These are phyloP conservation scores for Phaseolus lunatus DNA, from an alignment of 306 rosid species.

Conservation along the genomic window DNA sequence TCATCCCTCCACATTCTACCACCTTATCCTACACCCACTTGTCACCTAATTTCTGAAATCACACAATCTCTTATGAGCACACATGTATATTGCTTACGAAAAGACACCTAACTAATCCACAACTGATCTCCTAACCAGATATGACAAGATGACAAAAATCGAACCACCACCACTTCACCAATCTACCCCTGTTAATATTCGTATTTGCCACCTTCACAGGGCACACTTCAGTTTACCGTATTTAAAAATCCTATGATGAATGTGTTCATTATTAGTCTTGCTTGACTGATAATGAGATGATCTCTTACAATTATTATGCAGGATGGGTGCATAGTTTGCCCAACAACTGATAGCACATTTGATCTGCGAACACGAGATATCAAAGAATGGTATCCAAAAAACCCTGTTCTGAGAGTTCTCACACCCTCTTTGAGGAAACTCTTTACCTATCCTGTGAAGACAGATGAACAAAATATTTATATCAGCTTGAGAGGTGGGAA, in stretches of 20 bases:
- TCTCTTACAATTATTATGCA: slow-evolving; percentile 38
- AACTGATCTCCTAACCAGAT: too few relatives aligned
- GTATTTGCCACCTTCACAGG: too few relatives aligned
- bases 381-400: slow-evolving; percentile 95
- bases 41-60: too few relatives aligned
- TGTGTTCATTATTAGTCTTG: not conserved
- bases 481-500: slow-evolving; percentile 63
- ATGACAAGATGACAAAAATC: too few relatives aligned
- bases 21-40: too few relatives aligned
- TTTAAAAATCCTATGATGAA: not conserved
- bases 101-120: too few relatives aligned
- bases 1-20: too few relatives aligned
- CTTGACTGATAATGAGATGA: slow-evolving; percentile 12
- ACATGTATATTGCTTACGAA: too few relatives aligned
- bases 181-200: too few relatives aligned
- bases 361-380: slow-evolving; percentile 75
- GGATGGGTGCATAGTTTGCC: slow-evolving; percentile 97
- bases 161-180: too few relatives aligned
- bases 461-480: slow-evolving; percentile 80
- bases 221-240: not conserved
- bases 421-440: slow-evolving; percentile 85
- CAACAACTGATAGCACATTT: slow-evolving; percentile 96
- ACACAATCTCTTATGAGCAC: too few relatives aligned
- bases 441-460: slow-evolving; percentile 72
- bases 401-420: slow-evolving; percentile 85